Evolutionary conservation across 2,329 filamentous ascomycete genomes (phyloP).

Genomic region (Aurifilum marmelostoma): DNA sequence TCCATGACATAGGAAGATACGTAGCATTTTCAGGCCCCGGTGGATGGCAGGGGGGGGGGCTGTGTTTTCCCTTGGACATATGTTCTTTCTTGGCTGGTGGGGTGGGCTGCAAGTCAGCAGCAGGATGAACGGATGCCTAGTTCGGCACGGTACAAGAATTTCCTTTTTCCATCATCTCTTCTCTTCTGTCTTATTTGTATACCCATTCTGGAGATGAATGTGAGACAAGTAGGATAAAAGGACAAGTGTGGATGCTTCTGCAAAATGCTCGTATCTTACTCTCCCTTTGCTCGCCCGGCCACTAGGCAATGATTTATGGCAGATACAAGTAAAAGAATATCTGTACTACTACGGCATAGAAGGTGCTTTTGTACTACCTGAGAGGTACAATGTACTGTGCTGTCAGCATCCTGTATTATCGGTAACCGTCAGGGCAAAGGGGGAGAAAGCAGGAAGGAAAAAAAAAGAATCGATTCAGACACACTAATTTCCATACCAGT

Average conservation of each 20-base stretch:
- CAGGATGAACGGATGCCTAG: not conserved
- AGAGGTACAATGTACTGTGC: not conserved
- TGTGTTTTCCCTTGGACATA: not conserved
- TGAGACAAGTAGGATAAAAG: not conserved
- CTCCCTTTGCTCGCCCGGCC: not conserved
- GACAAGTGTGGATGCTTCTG: not conserved
- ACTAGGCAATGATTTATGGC: not conserved
- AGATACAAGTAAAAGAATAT: not conserved
- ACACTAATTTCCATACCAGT: too few species aligned
- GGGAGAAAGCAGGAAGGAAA: not conserved
- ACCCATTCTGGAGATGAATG: not conserved
- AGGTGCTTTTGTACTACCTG: too few species aligned
- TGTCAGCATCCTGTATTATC: conserved; percentile 11
- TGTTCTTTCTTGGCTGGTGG: not conserved
- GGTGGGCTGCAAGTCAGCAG: conserved; percentile 4
- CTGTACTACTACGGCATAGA: not conserved
- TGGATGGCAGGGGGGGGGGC: not conserved
- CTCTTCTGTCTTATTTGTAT: not conserved
- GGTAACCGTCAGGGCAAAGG: not conserved
- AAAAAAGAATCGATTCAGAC: too few species aligned
- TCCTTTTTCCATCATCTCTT: not conserved
- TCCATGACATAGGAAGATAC: not conserved
- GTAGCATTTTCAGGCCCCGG: not conserved
- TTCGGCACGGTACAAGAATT: not conserved
- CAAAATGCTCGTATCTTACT: not conserved